A percentile compares a stretch with the other conserved stretches of the same genome.
Evolutionary conservation across 2,329 filamentous ascomycete species (phyloP).

Genomic region (Fonsecaea multimorphosa): DNA sequence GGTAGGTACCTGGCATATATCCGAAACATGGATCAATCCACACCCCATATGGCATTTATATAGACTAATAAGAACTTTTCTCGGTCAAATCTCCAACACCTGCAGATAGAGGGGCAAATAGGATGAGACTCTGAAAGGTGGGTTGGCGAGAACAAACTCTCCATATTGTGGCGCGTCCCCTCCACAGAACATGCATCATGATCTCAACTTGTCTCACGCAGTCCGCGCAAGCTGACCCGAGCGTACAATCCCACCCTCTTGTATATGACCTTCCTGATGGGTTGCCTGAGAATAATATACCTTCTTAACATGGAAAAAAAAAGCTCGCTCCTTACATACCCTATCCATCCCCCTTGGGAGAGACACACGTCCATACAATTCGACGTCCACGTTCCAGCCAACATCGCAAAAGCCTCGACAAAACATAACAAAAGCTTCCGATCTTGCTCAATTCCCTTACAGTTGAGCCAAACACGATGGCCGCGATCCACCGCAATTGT

Average conservation of each 20-base stretch:
- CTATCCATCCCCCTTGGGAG: too few species aligned
- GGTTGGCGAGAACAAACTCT: neutral
- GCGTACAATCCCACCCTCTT: neutral
- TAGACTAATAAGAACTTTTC: too few species aligned
- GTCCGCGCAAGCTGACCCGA: neutral
- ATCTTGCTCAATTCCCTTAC: too few species aligned
- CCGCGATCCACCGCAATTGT: slow-evolving; percentile 8
- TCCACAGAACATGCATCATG: neutral
- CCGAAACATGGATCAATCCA: too few species aligned
- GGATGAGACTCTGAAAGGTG: neutral
- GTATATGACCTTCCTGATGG: too few species aligned
- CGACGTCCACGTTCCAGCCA: too few species aligned
- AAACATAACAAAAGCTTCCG: too few species aligned
- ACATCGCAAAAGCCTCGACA: neutral
- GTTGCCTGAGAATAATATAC: too few species aligned
- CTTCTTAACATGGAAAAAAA: neutral
- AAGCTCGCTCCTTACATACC: neutral
- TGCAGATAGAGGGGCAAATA: too few species aligned
- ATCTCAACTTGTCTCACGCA: neutral
- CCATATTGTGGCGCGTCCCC: neutral
- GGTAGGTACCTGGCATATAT: too few species aligned
- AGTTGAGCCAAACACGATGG: slow-evolving; percentile 6
- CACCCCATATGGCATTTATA: neutral
- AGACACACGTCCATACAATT: too few species aligned
- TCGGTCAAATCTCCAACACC: neutral